Evolutionary conservation across 345 rosid genomes (phyloP), one percentile per base, ranked within the genome.

Genomic region (Eucalyptus globulus): DNA sequence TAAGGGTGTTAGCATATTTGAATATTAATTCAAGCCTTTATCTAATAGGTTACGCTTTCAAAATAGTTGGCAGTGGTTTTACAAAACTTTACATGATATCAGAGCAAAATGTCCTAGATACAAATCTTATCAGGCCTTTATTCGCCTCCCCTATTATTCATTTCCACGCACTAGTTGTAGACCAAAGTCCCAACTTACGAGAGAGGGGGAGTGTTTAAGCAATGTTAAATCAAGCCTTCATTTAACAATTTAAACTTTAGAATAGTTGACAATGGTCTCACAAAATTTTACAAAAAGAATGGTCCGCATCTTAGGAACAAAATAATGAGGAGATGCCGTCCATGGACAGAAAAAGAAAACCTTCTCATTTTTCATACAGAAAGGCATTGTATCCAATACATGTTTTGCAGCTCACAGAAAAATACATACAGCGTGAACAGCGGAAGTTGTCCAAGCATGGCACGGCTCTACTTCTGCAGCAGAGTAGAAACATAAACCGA

Each of bases 391-490:
- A 31, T 81, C 24, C n/a, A 80, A 80, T 76, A 37, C 47, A 76
- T 21, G 29, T 76, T 40, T 37, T 76, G 47, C 83, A 76, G 83
- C 47, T 11, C 47, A 80, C 21, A 67, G 87, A 47, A 62, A 40
- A 72, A 51, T 69, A 50, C 96, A 93, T 91, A 94, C 96, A 88
- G 86, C 29, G 86, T 21, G 90, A 65, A 87, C 96, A 94, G 49
- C 44, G 69, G 90, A 94, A 89, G 87, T 91, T 89, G 31, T 91
- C 89, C 86, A 10, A 22, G 90, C 96, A 94, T 53, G 93, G 93
- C 88, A 92, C 88, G 54, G 43, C 44, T 88, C 92, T 88, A 44
- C 86, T 87, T 80, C 94, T 94, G 87, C 26, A 15, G 87, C 16
- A 58, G 76, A 87, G n/a, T 47, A 89, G 83, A 58, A 29, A 86